Evolutionary conservation across 306 rosid genomes (phyloP), one percentile per base, ranked within the genome.

Genomic region (Quercus bicolor): DNA sequence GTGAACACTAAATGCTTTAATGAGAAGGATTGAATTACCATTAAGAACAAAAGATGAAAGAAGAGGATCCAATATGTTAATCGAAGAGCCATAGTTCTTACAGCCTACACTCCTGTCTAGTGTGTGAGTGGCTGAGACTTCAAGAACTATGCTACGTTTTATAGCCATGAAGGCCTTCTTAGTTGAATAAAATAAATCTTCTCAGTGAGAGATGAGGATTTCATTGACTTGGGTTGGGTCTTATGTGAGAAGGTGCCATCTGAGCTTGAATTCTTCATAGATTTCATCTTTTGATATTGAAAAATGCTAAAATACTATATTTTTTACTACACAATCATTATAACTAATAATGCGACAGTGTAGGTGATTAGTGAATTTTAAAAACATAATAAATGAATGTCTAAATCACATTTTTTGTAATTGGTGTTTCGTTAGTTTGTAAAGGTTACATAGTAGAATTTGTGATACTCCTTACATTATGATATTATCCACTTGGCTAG

Each of bases 51-150:
- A 20, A 77, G 24, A 66, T n/a, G 34, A 60, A 66, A 77, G 74
- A 54, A 20, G 40, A 66, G 55, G 66, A 65, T 68, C 62, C 73
- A 14, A 52, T 14, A 66, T 52, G 43, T 20, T 24, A 66, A 77
- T 52, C 24, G 65, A n/a, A 77, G 80, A 77, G 66, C 66, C 80
- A 77, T 77, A 19, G 20, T 75, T 57, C 26, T 43, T n/a, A 51
- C 5, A 18, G 10, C 8, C 14, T 8, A 0, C 16, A 11, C 15
- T 23, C 11, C 9, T 14, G 66, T 61, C 11, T 2, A 64, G 61
- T 5, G 65, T 65, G 34, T 40, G 10, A 64, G 61, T 5, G 65
- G 20, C 23, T 40, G 5, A 45, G 65, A 4, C n/a, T 31, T 66
- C 52, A 19, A 34, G 72, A n/a, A 8, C 72, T 28, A 26, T 33